These are phyloP conservation scores for Naematelia encephala DNA, from an alignment of 768 basidiomycete genomes.

Conservation along the genomic window DNA sequence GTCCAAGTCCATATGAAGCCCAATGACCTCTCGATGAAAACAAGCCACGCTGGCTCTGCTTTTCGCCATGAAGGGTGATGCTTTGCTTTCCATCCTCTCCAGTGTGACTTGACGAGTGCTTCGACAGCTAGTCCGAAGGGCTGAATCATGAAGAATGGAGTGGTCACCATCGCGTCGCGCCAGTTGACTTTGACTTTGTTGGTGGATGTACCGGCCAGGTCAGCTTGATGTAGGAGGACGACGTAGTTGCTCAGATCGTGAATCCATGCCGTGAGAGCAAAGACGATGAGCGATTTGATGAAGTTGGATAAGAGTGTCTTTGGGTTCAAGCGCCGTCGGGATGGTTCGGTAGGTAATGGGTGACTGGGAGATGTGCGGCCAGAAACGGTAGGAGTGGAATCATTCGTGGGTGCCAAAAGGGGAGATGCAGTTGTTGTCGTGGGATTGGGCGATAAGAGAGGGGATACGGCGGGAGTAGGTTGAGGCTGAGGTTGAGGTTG, in stretches of 20 bases:
- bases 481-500: slow-evolving; percentile 17
- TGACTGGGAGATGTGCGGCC: slow-evolving; percentile 27
- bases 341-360: slow-evolving; percentile 16
- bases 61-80: not conserved
- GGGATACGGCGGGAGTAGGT: no score
- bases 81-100: slow-evolving; percentile 16
- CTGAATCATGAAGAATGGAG: slow-evolving; percentile 39
- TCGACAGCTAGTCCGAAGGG: slow-evolving; percentile 35
- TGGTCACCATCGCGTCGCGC: slow-evolving; percentile 12
- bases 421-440: not conserved
- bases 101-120: slow-evolving; percentile 29
- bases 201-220: not conserved
- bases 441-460: slow-evolving; percentile 1
- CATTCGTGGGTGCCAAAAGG: not conserved
- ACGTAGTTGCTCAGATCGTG: slow-evolving; percentile 30
- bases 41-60: slow-evolving; percentile 20
- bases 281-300: slow-evolving; percentile 40
- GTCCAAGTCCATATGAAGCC: slow-evolving; percentile 41
- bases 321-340: slow-evolving; percentile 1
- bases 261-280: slow-evolving; percentile 28
- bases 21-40: slow-evolving; percentile 24
- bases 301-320: slow-evolving; percentile 24
- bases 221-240: slow-evolving; percentile 7
- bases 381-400: not conserved
- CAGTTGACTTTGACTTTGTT: slow-evolving; percentile 6